phyloP scores from a whole-genome alignment of 2,329 filamentous ascomycete genomes.

The Calonectria montana region DNA sequence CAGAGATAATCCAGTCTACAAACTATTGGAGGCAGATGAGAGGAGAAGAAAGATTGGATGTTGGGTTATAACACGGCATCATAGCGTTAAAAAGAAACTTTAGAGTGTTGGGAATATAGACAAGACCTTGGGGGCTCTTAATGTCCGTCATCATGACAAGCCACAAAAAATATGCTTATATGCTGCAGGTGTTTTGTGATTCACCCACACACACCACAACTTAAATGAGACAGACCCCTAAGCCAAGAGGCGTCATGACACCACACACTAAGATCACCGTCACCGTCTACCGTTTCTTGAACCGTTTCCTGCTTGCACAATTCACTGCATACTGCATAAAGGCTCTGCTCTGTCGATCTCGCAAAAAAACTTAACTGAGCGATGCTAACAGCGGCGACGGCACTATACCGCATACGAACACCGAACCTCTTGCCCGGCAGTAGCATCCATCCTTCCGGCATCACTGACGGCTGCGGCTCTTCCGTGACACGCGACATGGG shows the following conservation, averaged over 20 bases:
- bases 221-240: not conserved
- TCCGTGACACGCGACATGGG: constrained; percentile 8
- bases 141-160: not conserved
- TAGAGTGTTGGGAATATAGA: not conserved
- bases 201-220: not conserved
- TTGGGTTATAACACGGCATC: not conserved
- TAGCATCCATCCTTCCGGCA: constrained; percentile 1
- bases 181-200: not conserved
- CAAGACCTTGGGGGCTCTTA: not conserved
- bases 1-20: constrained; percentile 49
- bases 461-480: constrained; percentile 14
- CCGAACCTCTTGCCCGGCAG: constrained; percentile 8
- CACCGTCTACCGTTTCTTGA: not conserved
- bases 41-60: constrained; percentile 10
- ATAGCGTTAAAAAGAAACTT: not conserved
- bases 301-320: not conserved
- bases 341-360: not conserved
- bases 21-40: constrained; percentile 46
- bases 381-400: constrained; percentile 3
- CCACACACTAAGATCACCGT: not conserved
- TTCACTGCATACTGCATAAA: not conserved
- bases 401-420: constrained; percentile 17
- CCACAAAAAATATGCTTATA: not conserved
- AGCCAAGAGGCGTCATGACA: not conserved
- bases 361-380: not conserved